Evolutionary conservation across 1,139 yeast genomes (phyloP).

Genomic region (Scheffersomyces stambukii): DNA sequence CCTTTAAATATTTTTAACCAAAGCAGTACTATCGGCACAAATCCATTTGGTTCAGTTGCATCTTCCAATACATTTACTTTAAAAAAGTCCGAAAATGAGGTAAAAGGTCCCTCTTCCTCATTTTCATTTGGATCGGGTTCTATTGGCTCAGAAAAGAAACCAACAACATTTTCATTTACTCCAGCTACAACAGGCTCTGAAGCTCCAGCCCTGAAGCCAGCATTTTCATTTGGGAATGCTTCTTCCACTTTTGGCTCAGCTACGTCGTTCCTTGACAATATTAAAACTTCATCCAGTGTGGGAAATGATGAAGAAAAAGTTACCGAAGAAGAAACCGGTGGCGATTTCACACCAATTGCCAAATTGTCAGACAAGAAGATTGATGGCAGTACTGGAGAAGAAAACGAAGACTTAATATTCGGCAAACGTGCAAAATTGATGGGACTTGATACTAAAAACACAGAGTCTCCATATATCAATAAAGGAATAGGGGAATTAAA

Average conservation of each 20-base stretch:
- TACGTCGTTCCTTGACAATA: constrained; percentile 4
- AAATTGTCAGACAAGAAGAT: constrained; percentile 40
- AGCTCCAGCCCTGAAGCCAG: constrained; percentile 3
- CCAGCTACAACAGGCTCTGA: neutral
- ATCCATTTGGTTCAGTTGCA: no score
- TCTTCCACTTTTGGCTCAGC: constrained; percentile 7
- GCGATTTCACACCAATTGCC: constrained; percentile 46
- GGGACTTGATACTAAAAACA: constrained; percentile 50
- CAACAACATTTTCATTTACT: constrained; percentile 1
- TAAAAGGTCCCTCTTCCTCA: no score
- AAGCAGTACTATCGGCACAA: no score
- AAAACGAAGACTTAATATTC: constrained; percentile 62
- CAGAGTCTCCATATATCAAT: constrained; percentile 47
- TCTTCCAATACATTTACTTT: no score
- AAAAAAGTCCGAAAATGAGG: no score
- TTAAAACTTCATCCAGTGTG: neutral
- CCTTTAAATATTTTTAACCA: no score
- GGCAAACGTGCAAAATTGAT: constrained; percentile 72
- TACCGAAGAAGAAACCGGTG: constrained; percentile 37
- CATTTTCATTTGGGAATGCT: constrained; percentile 15
- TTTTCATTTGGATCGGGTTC: no score
- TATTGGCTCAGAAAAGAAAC: no score
- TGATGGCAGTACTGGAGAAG: constrained; percentile 74
- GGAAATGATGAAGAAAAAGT: constrained; percentile 12
- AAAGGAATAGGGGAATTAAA: constrained; percentile 84